Conservation (phyloP, 2,329 filamentous ascomycete species). For the Metarhizium robertsii region DNA sequence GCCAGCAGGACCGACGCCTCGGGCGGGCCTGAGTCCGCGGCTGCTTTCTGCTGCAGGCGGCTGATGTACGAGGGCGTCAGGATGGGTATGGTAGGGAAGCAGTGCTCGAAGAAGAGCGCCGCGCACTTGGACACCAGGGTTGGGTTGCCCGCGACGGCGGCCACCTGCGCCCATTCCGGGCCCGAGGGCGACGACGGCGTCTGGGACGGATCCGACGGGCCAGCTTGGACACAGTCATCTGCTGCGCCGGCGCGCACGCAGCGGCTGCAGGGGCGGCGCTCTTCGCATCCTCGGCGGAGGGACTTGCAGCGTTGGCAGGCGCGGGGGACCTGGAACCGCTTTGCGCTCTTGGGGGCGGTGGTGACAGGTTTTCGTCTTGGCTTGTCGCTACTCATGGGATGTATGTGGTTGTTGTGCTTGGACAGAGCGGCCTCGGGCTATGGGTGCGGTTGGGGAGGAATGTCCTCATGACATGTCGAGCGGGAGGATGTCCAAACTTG, state of each 20-base stretch:
- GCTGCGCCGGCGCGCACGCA: conserved; percentile 32
- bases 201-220: background rate
- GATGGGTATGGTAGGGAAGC: conserved; percentile 34
- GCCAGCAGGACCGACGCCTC: conserved; percentile 27
- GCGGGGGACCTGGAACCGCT: conserved; percentile 32
- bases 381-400: background rate
- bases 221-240: conserved; percentile 22
- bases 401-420: no score
- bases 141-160: conserved; percentile 21
- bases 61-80: conserved; percentile 27
- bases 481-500: no score
- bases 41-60: conserved; percentile 16
- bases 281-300: conserved; percentile 33
- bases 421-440: no score
- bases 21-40: conserved; percentile 13
- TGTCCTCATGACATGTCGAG: no score
- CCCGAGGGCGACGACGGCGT: background rate
- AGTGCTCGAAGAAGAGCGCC: conserved; percentile 28
- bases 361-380: background rate
- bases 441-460: no score
- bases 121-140: conserved; percentile 27
- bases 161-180: conserved; percentile 15
- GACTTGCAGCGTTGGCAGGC: conserved; percentile 34
- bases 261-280: conserved; percentile 32
- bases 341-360: conserved; percentile 7